A percentile compares a stretch with the other conserved stretches of the same genome.
phyloP scores from a whole-genome alignment of 73 alveolate species.

The Effrenium voratum region DNA sequence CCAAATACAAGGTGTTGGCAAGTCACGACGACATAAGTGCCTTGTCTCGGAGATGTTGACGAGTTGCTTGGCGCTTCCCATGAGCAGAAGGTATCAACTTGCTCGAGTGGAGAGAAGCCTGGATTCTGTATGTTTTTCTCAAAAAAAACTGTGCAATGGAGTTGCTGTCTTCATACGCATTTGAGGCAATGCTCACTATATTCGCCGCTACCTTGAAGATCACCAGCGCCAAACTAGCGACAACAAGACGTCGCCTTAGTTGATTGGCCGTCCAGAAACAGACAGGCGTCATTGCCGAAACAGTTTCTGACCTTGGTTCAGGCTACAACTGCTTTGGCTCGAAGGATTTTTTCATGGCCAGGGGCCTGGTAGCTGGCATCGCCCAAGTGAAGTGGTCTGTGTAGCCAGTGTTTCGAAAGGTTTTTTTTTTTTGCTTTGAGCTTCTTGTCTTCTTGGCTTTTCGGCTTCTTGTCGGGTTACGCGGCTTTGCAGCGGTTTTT shows the following conservation, averaged over 20 bases:
- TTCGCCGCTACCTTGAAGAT: conserved; percentile 77
- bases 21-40: conserved; percentile 74
- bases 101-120: too few species aligned
- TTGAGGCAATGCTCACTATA: conserved; percentile 68
- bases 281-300: neutral
- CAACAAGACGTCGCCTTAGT: neutral
- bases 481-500: too few species aligned
- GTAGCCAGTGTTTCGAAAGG: too few species aligned
- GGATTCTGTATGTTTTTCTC: neutral
- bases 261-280: neutral
- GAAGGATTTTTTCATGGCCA: conserved; percentile 72
- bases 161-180: neutral
- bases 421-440: too few species aligned
- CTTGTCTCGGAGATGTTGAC: neutral
- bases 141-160: neutral
- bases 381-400: too few species aligned
- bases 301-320: neutral
- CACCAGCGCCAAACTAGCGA: conserved; percentile 52
- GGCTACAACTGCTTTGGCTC: conserved; percentile 81
- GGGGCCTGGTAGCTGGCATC: neutral
- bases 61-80: too few species aligned
- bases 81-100: too few species aligned
- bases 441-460: too few species aligned
- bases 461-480: too few species aligned
- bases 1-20: conserved; percentile 48